Evolutionary conservation across 1,284 basidiomycete genomes (phyloP), one percentile per base, ranked within the genome.

Genomic region (Malassezia arunalokei): DNA sequence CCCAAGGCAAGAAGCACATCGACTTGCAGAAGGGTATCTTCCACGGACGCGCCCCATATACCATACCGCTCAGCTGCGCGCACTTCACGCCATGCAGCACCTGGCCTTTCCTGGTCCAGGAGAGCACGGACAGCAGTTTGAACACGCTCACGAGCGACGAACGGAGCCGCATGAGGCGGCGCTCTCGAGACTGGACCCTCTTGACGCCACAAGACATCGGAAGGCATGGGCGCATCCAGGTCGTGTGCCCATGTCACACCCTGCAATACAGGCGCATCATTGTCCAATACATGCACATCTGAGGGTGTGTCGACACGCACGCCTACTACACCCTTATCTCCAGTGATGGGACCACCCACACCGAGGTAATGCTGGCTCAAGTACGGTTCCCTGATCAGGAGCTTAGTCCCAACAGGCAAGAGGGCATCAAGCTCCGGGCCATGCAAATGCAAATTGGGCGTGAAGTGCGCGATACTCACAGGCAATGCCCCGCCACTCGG

Each of bases 231-330:
- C 37, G 29, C 48, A 5, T 52, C 32, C 12, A 14, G 28, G 8
- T 52, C 41, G 5, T 49, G 33, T 20, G 55, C 54, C 62, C 65
- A 64, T 2, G 35, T 15, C 2, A 51, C 53, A 0, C 43, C 49
- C 9, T 43, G 37, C 6, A 63, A 17, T 6, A 60, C 12, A 12
- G 51, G 48, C 0, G 40, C 44, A 24, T 41, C 37, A 9, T 14
- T 35, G 29, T 62, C 58, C 8, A 71, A 47, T 20, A 73, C 53
- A 24, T 57, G 51, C 8, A 73, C 54, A 37, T 73, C 70, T 14
- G 68, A 65, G 3, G 68, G 68, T 9, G 66, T 69, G 32, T 71
- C 69, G 7, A 71, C 58, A 6, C 68, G 61, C 29, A 73, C 46
- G 1, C 70, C 70, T 0, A 47, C 42, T 1, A 57, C 57, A 27